A percentile compares a stretch with the other conserved stretches of the same genome.
Conservation (phyloP, 192 early-diverging fungal species). For the Powellomyces hirtus region DNA sequence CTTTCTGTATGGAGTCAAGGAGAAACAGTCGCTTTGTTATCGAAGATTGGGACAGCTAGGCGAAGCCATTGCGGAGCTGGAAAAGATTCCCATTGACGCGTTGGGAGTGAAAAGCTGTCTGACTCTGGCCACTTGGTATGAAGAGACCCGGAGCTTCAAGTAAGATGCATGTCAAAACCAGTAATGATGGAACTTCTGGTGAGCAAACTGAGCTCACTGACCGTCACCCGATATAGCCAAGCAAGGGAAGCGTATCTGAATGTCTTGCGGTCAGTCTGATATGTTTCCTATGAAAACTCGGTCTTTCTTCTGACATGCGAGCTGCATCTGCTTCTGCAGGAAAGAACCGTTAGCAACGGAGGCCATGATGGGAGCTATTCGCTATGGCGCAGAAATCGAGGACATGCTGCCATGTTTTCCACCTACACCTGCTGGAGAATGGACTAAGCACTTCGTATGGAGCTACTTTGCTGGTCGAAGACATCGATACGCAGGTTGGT, state of each 20-base stretch:
- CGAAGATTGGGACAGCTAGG: background rate
- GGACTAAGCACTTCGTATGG: background rate
- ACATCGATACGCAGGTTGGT: slow-evolving; percentile 3
- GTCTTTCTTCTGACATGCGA: too few relatives aligned
- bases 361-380: slow-evolving; percentile 14
- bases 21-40: background rate
- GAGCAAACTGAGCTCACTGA: too few relatives aligned
- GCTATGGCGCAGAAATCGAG: background rate
- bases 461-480: background rate
- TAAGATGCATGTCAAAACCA: too few relatives aligned
- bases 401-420: background rate
- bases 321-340: too few relatives aligned
- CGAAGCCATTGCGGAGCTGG: background rate
- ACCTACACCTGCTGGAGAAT: background rate
- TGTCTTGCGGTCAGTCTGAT: background rate
- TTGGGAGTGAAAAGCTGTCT: background rate
- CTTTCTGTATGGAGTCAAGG: slow-evolving; percentile 2
- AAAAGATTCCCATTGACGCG: background rate
- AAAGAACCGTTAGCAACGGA: slow-evolving; percentile 12
- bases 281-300: background rate
- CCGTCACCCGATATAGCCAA: background rate
- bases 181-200: too few relatives aligned
- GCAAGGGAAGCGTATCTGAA: slow-evolving; percentile 4
- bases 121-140: slow-evolving; percentile 5
- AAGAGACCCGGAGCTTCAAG: background rate